Evolutionary conservation across 176 grass and related monocot genomes (phyloP).

Genomic region (Musa acuminata): DNA sequence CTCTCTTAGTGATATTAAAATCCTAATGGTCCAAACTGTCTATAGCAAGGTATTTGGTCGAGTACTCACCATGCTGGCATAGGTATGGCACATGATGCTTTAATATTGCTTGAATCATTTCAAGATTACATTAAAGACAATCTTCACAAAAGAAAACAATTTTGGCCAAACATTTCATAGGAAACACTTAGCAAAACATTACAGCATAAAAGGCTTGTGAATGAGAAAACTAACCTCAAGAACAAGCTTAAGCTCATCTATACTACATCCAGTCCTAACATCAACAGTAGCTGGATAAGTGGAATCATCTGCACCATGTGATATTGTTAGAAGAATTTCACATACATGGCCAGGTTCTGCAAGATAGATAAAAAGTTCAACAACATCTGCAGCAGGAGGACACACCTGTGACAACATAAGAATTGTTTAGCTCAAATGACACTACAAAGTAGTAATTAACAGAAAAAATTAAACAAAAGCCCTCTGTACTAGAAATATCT

Average conservation of each 20-base stretch:
- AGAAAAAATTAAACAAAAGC: slow-evolving; percentile 11
- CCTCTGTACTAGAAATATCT: not conserved
- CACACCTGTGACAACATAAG: slow-evolving; percentile 58
- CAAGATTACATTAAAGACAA: too few species aligned
- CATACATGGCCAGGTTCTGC: slow-evolving; percentile 80
- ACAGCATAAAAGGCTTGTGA: not conserved
- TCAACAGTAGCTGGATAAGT: slow-evolving; percentile 76
- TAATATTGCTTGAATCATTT: too few species aligned
- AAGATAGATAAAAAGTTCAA: slow-evolving; percentile 96
- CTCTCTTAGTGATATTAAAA: too few species aligned
- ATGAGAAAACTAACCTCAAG: slow-evolving; percentile 51
- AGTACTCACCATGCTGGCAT: too few species aligned
- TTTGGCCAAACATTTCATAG: too few species aligned
- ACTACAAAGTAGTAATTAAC: slow-evolving; percentile 3
- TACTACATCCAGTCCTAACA: slow-evolving; percentile 81
- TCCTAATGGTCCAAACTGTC: too few species aligned
- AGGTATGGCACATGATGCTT: too few species aligned
- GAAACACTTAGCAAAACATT: not conserved
- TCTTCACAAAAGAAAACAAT: too few species aligned
- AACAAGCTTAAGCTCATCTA: slow-evolving; percentile 88
- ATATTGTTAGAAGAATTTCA: slow-evolving; percentile 83
- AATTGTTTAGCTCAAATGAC: slow-evolving; percentile 2
- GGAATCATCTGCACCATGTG: slow-evolving; percentile 71
- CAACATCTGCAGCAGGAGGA: slow-evolving; percentile 80
- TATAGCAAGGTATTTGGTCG: too few species aligned